Evolutionary conservation across 202 grass and related monocot species (phyloP).

Genomic region (Zoysia matrella): DNA sequence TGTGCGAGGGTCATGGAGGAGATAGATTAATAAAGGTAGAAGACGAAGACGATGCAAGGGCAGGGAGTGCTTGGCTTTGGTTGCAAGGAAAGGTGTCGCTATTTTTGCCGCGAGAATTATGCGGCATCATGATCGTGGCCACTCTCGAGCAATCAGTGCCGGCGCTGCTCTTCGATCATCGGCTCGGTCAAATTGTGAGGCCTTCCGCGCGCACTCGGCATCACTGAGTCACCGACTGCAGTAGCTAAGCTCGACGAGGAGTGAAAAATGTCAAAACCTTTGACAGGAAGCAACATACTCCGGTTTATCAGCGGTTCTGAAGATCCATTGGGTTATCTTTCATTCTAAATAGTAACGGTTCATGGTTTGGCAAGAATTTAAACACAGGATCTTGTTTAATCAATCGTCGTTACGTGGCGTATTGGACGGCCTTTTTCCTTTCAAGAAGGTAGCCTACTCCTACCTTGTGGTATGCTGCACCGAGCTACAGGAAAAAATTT

Average conservation of each 20-base stretch:
- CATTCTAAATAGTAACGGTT: background rate
- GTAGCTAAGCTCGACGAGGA: background rate
- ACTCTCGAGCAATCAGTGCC: constrained; percentile 37
- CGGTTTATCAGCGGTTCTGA: background rate
- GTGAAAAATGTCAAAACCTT: constrained; percentile 13
- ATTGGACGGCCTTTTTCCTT: background rate
- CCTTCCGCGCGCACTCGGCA: constrained; percentile 23
- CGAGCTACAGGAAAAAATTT: no score
- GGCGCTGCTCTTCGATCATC: background rate
- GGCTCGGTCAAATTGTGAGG: constrained; percentile 45
- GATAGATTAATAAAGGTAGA: background rate
- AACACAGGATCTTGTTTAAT: background rate
- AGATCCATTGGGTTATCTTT: background rate
- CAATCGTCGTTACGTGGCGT: background rate
- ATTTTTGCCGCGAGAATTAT: constrained; percentile 62
- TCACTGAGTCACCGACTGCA: background rate
- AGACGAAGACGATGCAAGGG: background rate
- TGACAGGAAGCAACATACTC: constrained; percentile 3
- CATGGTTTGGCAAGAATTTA: constrained; percentile 34
- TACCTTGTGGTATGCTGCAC: no score
- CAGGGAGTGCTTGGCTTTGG: constrained; percentile 54
- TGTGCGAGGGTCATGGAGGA: background rate
- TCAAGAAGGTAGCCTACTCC: constrained; percentile 27
- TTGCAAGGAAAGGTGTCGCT: constrained; percentile 76
- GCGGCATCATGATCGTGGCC: constrained; percentile 57